Base-by-base conservation (phyloP, 331 rosid species). In the Quercus lobata region DNA sequence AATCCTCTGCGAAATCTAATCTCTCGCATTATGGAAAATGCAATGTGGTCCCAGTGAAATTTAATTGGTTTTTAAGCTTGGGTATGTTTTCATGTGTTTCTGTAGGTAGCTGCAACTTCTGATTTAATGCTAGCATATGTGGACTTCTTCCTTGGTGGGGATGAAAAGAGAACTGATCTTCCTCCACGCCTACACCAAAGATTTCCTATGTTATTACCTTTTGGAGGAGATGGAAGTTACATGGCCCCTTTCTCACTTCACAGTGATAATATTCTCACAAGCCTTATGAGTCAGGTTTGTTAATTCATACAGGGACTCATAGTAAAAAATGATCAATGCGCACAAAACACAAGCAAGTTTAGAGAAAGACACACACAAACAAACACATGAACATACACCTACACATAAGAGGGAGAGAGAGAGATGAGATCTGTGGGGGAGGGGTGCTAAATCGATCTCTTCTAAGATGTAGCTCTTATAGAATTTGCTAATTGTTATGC, bases 141-240 rank as follows among this genome's bases (percentile, higher is more conserved):
- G 81, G 99, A 96, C 83, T 93, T 96, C 88, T 96, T 92, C 85
- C 97, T 96, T 70, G 99, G 99, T 60, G 99, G 98, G 72, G 99
- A 96, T 83, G 99, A 96, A 75, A 96, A 93, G 92, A 91, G 99
- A 87, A 78, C 80, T 24, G 99, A 96, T 89, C 93, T 96, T 82
- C 98, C 98, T 83, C 96, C 98, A 54, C 91, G 87, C 82, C 87
- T 96, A 79, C 76, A 75, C 75, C 92, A 88, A 85, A 90, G 98
- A 80, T 87, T 92, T 76, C 99, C 99, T 19, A 82, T 96, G 84
- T 83, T 97, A 49, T 82, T 96, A 72, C 93, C 91, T 81, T 96
- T 93, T 82, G 98, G 98, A 60, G 99, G 99, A 68, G 99, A 96
- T 88, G 99, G 98, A 86, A 93, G 97, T 74, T 96, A 90, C 80